A percentile compares a stretch with the other conserved stretches of the same genome.
Conservation (phyloP, 768 basidiomycete species). For the Amanita pallidorosea region DNA sequence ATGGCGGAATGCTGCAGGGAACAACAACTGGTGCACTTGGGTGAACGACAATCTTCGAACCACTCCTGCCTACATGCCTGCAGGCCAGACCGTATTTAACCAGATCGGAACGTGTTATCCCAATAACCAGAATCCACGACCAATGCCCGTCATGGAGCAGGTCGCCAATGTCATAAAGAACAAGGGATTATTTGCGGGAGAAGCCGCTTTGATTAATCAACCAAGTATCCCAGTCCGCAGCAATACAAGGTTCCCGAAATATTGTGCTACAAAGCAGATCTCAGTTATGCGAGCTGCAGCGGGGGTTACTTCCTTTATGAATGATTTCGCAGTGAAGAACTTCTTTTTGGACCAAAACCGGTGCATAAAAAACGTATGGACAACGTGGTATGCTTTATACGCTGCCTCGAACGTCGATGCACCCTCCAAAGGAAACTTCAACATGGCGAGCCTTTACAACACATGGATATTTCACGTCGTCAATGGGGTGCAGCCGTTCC, state of each 20-base stretch:
- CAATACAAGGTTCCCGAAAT: not conserved
- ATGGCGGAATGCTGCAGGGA: not conserved
- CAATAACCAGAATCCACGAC: not conserved
- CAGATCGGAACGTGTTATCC: constrained; percentile 2
- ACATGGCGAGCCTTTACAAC: not conserved
- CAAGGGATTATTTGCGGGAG: not conserved
- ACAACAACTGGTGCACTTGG: not conserved
- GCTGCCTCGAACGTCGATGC: not conserved
- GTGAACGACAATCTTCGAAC: not conserved
- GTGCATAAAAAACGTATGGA: not conserved
- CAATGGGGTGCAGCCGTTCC: not conserved
- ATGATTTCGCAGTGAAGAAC: not conserved
- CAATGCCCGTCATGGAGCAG: not conserved
- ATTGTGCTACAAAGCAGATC: not conserved
- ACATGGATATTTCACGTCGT: not conserved
- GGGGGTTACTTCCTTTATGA: constrained; percentile 1
- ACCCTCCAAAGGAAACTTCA: not conserved
- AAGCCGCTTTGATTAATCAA: not conserved
- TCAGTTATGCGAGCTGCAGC: not conserved
- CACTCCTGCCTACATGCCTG: not conserved
- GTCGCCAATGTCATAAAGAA: constrained; percentile 1
- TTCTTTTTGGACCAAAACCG: not conserved
- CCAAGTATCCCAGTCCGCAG: not conserved
- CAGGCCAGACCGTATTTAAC: not conserved
- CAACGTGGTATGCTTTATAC: not conserved